Percentiles rank a stretch among this genome's conserved stretches.
phyloP scores from a whole-genome alignment of 257 asterid species.

The Solanum tarapatanum region DNA sequence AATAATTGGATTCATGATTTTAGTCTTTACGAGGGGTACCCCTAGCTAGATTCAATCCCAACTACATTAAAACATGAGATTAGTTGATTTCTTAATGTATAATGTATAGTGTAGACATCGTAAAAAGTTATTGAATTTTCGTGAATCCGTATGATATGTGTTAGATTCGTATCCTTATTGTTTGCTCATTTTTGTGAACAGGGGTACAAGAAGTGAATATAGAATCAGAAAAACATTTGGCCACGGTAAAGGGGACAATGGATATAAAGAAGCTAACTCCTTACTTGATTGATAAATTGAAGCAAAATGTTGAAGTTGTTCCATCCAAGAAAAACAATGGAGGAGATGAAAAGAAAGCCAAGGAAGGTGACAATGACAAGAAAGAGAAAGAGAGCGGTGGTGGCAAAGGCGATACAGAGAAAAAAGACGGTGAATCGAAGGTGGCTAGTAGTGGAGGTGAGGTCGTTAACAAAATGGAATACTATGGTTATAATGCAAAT shows the following conservation, averaged over 20 bases:
- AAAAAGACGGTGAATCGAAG: constrained; percentile 1
- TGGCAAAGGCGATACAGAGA: background rate
- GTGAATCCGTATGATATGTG: background rate
- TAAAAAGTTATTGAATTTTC: no score
- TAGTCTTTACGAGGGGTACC: background rate
- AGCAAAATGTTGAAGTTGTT: constrained; percentile 39
- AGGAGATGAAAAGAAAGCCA: constrained; percentile 16
- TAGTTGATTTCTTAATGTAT: background rate
- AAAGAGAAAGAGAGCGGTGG: constrained; percentile 10
- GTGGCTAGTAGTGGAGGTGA: background rate
- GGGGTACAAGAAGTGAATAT: constrained; percentile 49
- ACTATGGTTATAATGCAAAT: constrained; percentile 27
- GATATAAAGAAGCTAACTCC: constrained; percentile 46
- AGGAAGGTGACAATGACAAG: constrained; percentile 26
- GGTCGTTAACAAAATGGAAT: constrained; percentile 42
- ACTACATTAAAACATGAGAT: background rate
- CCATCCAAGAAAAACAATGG: constrained; percentile 51
- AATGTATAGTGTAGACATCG: no score
- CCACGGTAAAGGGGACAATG: constrained; percentile 64
- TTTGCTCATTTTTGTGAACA: background rate
- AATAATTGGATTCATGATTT: background rate
- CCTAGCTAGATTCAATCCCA: background rate
- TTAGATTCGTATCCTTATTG: background rate
- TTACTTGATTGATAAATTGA: constrained; percentile 57
- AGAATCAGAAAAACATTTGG: constrained; percentile 52